Percentiles rank a stretch among this genome's conserved stretches.
phyloP scores from a whole-genome alignment of 2,329 filamentous ascomycete genomes.

The Coccinonectria pachysandricola region DNA sequence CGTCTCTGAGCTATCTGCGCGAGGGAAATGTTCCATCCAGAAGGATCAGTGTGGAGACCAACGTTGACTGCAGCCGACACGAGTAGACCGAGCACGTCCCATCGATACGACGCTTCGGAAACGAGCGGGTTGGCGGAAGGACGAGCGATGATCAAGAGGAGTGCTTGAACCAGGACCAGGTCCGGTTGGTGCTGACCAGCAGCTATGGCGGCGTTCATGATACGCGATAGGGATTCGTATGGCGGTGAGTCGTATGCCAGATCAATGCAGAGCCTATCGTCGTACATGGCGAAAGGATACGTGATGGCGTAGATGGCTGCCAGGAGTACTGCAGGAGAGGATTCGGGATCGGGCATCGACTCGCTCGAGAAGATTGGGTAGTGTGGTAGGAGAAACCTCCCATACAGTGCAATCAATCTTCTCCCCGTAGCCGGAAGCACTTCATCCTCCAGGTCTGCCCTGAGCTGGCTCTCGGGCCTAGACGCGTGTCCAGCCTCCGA shows the following conservation, averaged over 20 bases:
- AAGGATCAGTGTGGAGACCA: slow-evolving; percentile 9
- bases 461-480: slow-evolving; percentile 1
- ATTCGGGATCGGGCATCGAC: slow-evolving; percentile 3
- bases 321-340: slow-evolving; percentile 1
- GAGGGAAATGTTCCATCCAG: slow-evolving; percentile 6
- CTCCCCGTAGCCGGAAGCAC: slow-evolving; percentile 2
- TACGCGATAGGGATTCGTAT: slow-evolving; percentile 5
- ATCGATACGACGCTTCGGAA: slow-evolving; percentile 8
- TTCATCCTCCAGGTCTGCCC: slow-evolving; percentile 2
- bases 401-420: slow-evolving; percentile 5
- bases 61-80: slow-evolving; percentile 8
- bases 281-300: slow-evolving; percentile 11
- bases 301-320: slow-evolving; percentile 11
- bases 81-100: slow-evolving; percentile 7
- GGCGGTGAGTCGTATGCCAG: slow-evolving; percentile 12
- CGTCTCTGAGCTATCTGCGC: slow-evolving; percentile 6
- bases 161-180: slow-evolving; percentile 5
- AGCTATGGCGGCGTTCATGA: slow-evolving; percentile 7
- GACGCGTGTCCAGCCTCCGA: slow-evolving; percentile 5
- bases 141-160: slow-evolving; percentile 4
- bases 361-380: slow-evolving; percentile 8
- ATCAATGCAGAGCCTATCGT: slow-evolving; percentile 13
- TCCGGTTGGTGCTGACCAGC: slow-evolving; percentile 9
- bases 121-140: slow-evolving; percentile 10
- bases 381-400: slow-evolving; percentile 6